A percentile compares a stretch with the other conserved stretches of the same genome.
Evolutionary conservation across 306 rosid species (phyloP).

Genomic region (Rosa multiflora): DNA sequence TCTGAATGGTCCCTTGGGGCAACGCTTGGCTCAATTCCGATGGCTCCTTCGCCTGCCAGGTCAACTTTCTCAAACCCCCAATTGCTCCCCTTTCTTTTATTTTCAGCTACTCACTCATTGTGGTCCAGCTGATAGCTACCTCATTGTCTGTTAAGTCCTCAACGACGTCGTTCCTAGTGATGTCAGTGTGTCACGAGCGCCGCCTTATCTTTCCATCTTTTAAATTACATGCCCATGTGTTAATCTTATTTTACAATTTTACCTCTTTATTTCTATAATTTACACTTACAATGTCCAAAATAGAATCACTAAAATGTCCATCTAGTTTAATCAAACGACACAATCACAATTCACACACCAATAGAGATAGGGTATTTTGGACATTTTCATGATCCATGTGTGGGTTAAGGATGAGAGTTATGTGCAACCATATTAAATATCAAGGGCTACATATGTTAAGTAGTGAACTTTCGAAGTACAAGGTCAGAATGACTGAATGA

Average conservation of each 20-base stretch:
- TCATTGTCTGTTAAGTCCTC: background rate
- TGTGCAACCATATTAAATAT: too few relatives aligned
- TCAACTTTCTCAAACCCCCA: background rate
- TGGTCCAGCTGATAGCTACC: background rate
- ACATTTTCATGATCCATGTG: too few relatives aligned
- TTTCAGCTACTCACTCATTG: background rate
- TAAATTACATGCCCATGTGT: background rate
- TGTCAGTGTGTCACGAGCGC: background rate
- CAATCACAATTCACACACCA: too few relatives aligned
- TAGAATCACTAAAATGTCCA: too few relatives aligned
- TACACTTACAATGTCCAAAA: background rate
- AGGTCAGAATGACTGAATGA: too few relatives aligned
- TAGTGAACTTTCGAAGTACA: background rate
- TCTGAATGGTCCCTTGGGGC: conserved; percentile 90
- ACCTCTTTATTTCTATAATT: background rate
- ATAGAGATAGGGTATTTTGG: too few relatives aligned
- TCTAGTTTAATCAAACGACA: too few relatives aligned
- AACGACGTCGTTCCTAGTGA: background rate
- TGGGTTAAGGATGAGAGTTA: too few relatives aligned
- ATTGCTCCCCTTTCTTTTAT: background rate
- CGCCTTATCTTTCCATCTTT: background rate
- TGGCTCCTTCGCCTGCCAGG: conserved; percentile 69
- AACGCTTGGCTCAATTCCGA: conserved; percentile 62
- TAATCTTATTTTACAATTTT: background rate
- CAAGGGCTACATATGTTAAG: too few relatives aligned